Evolutionary conservation across 176 grass and related monocot genomes (phyloP).

Genomic region (Chrysopogon serrulatus): DNA sequence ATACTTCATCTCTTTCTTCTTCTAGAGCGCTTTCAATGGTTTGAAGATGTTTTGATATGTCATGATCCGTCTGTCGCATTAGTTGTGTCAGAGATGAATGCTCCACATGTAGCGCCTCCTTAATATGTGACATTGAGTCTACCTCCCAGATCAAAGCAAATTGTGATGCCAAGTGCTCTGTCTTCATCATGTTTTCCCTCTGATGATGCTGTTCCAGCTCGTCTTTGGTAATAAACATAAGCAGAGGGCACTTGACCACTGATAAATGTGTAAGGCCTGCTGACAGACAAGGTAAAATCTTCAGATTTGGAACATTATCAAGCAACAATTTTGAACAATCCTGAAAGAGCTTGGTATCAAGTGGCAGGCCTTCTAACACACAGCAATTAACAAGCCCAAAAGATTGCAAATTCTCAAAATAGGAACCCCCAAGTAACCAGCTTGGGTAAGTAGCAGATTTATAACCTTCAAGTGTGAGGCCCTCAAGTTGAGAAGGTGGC

Average conservation of each 20-base stretch:
- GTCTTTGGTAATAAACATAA: background rate
- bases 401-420: background rate
- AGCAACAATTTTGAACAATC: rapidly evolving
- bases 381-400: background rate
- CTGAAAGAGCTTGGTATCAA: background rate
- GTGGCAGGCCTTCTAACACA: background rate
- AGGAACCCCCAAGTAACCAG: background rate
- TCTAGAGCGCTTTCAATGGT: no score
- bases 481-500: background rate
- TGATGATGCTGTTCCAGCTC: background rate
- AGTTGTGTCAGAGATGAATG: background rate
- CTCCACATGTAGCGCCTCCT: background rate
- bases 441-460: background rate
- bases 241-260: background rate
- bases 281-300: background rate
- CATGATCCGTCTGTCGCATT: background rate
- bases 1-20: no score
- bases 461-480: background rate
- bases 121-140: background rate
- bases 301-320: background rate
- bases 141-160: background rate
- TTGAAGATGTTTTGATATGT: background rate
- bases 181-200: no score
- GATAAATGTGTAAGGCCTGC: background rate
- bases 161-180: background rate